Conservation (phyloP, 306 rosid species). For the Potentilla sterilis region DNA sequence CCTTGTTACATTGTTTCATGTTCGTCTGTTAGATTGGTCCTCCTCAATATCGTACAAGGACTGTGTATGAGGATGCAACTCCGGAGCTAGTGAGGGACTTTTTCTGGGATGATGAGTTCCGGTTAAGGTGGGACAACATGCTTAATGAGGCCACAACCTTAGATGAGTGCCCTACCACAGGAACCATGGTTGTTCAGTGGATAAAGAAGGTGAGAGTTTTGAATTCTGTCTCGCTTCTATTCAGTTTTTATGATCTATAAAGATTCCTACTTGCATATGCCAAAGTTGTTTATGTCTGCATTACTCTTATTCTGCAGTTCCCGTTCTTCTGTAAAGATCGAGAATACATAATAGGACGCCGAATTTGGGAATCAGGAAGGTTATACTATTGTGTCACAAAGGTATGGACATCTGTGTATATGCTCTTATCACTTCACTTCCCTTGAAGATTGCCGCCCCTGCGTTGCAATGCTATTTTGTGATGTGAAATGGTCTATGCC, state of each 20-base stretch:
- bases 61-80: constrained; percentile 46
- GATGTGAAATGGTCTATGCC: not conserved
- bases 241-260: not conserved
- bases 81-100: constrained; percentile 53
- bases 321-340: constrained; percentile 72
- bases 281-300: not conserved
- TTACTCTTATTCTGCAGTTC: constrained; percentile 39
- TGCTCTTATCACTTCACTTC: not conserved
- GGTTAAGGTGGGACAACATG: constrained; percentile 57
- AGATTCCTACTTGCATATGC: not conserved
- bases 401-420: constrained; percentile 32
- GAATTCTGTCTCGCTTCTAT: not conserved
- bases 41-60: constrained; percentile 49
- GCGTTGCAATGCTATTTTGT: not conserved
- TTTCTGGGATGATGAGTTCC: constrained; percentile 62
- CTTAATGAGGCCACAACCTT: constrained; percentile 33
- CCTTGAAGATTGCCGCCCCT: not conserved
- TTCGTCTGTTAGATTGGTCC: constrained; percentile 47
- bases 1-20: not conserved
- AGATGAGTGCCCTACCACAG: constrained; percentile 53
- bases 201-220: constrained; percentile 43
- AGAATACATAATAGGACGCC: constrained; percentile 63
- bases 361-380: constrained; percentile 66
- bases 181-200: constrained; percentile 53
- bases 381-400: constrained; percentile 61